phyloP scores from a whole-genome alignment of 176 grass and related monocot species.

The Bonia amplexicaulis region DNA sequence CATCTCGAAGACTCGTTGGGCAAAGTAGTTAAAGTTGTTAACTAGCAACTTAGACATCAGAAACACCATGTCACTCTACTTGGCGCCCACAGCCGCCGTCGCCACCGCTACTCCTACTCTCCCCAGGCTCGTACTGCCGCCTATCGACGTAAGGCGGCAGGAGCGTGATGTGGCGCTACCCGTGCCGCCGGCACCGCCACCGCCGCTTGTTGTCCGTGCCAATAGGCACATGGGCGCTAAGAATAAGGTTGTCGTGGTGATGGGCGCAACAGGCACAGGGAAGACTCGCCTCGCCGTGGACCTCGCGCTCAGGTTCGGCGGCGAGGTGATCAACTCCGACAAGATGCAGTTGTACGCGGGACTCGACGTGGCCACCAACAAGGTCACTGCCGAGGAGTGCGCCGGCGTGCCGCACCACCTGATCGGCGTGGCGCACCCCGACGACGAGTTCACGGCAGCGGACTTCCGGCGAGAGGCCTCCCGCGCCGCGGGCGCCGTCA shows the following conservation, averaged over 20 bases:
- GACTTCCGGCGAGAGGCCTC: conserved; percentile 41
- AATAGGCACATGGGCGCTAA: neutral
- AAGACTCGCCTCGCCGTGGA: conserved; percentile 53
- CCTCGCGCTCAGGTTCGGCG: conserved; percentile 33
- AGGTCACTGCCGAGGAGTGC: conserved; percentile 36
- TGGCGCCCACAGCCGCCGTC: neutral
- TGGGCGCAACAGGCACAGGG: conserved; percentile 54
- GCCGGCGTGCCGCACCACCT: conserved; percentile 52
- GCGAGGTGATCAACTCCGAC: conserved; percentile 62
- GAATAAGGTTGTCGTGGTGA: conserved; percentile 45
- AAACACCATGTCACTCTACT: conserved; percentile 34
- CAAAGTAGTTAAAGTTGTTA: conserved; percentile 6
- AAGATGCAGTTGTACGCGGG: conserved; percentile 44
- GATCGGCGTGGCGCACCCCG: conserved; percentile 16
- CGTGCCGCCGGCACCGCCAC: neutral
- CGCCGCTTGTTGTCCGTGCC: neutral
- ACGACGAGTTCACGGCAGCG: conserved; percentile 29
- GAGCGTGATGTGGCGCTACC: neutral
- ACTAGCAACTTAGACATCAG: neutral
- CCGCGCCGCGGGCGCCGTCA: neutral
- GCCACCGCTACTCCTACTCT: neutral
- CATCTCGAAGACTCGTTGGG: conserved; percentile 5
- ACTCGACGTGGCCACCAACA: conserved; percentile 52
- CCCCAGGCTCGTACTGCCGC: neutral
- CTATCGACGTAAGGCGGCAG: conserved; percentile 14